Evolutionary conservation across 2,329 filamentous ascomycete species (phyloP), one percentile per base, ranked within the genome.

Genomic region (Botrytis fragariae): DNA sequence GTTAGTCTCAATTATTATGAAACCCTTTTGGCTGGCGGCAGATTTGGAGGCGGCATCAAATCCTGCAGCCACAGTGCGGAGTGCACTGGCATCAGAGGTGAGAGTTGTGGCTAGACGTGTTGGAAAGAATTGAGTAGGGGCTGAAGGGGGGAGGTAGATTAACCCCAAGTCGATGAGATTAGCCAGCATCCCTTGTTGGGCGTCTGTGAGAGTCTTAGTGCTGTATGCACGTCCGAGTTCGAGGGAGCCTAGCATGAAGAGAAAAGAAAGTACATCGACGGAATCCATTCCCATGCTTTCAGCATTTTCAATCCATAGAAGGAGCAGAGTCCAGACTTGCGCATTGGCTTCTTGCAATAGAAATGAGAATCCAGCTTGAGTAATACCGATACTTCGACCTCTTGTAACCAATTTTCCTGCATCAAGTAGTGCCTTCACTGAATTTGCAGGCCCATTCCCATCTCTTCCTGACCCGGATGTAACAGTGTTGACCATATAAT

Each of bases 1-100:
- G 84, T 99, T 99, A 14, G 96, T 99, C 85, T 99, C 96, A 77
- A 99, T 89, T 79, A 99, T 95, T 80, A 99, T 94, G 84, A 94
- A 96, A 75, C 95, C 95, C 79, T 91, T 90, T 75, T 86, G 83
- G 29, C 82, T 83, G 69, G 80, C 80, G 68, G 76, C 83, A 63
- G 79, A 81, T n/a, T 84, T 83, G 1, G 90, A 87, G 12, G 91
- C 91, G 60, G 91, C 91, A 44, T 90, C 86, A 77, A 95, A 89
- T 14, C 90, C 90, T 20, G 91, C 88, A 77, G 88, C 88, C 69
- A 91, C 89, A 82, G 89, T 91, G 72, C 92, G 91, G 14, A 97
- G 86, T 22, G 91, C 89, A 48, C 90, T 87, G 42, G 85, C 89
- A 71, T 91, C 92, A 80, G 84, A 92, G 16, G 95, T 98, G 10